These are phyloP conservation scores for Globisporangium viniferum DNA, from an alignment of 352 stramenopile species.

Conservation along the genomic window DNA sequence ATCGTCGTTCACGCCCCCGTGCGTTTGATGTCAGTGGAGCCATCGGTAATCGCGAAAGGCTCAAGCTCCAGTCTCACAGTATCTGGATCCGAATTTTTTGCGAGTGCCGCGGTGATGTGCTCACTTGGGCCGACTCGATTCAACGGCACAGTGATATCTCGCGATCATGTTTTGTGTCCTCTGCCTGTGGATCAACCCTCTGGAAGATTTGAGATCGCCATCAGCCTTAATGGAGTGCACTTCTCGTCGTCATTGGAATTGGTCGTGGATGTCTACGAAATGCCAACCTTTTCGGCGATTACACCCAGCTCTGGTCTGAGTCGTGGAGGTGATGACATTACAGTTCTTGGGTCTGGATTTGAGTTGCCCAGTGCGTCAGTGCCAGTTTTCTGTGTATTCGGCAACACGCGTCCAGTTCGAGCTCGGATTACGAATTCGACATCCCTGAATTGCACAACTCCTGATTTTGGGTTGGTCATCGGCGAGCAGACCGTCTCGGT, in stretches of 20 bases:
- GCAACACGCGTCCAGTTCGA: constrained; percentile 2
- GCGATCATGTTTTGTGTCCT: constrained; percentile 17
- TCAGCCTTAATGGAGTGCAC: constrained; percentile 38
- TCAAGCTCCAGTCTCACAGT: constrained; percentile 19
- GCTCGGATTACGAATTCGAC: not conserved
- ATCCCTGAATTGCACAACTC: not conserved
- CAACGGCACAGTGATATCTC: constrained; percentile 13
- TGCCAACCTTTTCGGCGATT: constrained; percentile 23
- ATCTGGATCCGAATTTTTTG: constrained; percentile 24
- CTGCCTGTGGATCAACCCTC: constrained; percentile 10
- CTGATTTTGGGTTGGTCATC: not conserved
- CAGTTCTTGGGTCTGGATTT: constrained; percentile 25
- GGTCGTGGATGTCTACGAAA: constrained; percentile 19
- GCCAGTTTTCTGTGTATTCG: constrained; percentile 9
- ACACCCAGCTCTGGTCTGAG: not conserved
- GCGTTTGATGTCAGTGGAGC: constrained; percentile 20
- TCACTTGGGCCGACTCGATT: constrained; percentile 12
- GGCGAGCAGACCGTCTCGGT: not conserved
- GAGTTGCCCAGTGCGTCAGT: not conserved
- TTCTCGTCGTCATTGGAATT: constrained; percentile 15
- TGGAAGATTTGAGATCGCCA: constrained; percentile 19
- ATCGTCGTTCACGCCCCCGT: constrained; percentile 24
- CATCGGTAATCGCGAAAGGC: constrained; percentile 18
- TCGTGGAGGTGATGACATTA: constrained; percentile 6
- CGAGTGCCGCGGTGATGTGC: constrained; percentile 15